These are phyloP conservation scores for Pseudocercospora eumusae DNA, from an alignment of 2,329 filamentous ascomycete species.

Conservation along the genomic window DNA sequence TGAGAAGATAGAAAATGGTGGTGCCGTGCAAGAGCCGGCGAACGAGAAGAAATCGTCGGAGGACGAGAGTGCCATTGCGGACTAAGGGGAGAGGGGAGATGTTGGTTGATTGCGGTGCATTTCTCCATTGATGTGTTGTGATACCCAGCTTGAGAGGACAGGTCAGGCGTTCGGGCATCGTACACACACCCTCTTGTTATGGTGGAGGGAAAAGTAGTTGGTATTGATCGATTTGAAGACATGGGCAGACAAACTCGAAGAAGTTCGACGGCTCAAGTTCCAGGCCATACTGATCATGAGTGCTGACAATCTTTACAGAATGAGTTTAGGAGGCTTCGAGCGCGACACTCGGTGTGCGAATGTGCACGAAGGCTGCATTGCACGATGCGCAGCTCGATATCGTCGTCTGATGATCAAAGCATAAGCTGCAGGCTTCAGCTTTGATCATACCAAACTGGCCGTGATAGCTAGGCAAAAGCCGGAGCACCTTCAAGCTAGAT, in stretches of 20 bases:
- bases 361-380: background rate
- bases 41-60: slow-evolving; percentile 13
- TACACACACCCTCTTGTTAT: background rate
- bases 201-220: background rate
- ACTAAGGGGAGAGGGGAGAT: background rate
- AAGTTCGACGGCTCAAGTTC: background rate
- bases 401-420: background rate
- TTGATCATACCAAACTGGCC: background rate
- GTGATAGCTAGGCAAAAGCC: background rate
- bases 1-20: background rate
- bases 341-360: background rate
- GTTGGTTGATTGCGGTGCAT: background rate
- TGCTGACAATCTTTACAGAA: background rate
- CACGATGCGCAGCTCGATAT: background rate
- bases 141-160: slow-evolving; percentile 1
- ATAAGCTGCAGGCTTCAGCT: background rate
- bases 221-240: background rate
- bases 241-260: background rate
- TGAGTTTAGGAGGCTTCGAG: background rate
- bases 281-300: background rate
- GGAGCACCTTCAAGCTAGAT: background rate
- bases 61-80: slow-evolving; percentile 26
- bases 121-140: background rate
- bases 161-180: background rate
- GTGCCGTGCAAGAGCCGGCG: background rate